Evolutionary conservation across 257 asterid species (phyloP), one percentile per base, ranked within the genome.

Genomic region (Misopates orontium): DNA sequence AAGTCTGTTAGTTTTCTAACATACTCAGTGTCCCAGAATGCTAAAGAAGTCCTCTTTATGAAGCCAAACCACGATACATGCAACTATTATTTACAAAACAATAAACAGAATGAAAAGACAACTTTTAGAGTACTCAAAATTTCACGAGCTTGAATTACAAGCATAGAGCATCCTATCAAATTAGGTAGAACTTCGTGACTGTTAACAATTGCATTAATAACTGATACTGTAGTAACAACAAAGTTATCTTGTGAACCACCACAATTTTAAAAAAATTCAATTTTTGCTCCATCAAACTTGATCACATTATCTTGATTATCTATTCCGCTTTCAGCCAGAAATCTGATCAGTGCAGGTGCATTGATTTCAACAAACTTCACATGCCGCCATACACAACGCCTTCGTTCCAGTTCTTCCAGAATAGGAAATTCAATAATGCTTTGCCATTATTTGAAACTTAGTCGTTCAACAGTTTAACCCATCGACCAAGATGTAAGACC

Each of bases 291-390:
- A 15, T 15, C 8, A 31, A 56, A 23, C 61, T 56, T 56, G 18
- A 56, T 56, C 17, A 2, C 15, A 36, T 36, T 3, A 9, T 36
- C 42, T 7, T 2, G 36, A 28, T 28, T 7, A 28, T 56, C n/a
- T 16, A 0, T 11, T 0, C 41, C 4, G 13, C 3, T 7, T 4
- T 14, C 1, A 28, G 36, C 36, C 20, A 12, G 41, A 7, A 58
- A 18, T 20, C 7, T 32, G 14, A 39, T 8, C 11, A 58, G 23
- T 28, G 36, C 36, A 0, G 63, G 63, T 23, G 49, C 63, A 18
- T 58, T 28, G 48, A 32, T 58, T 24, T 58, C 63, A n/a, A 58
- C 48, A 10, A 4, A 1, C 3, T 31, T 58, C 63, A 58, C 42
- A n/a, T 14, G 9, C n/a, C 8, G n/a, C 63, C 41, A 28, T 57